Evolutionary conservation across 129 eudicot species (phyloP).

Genomic region (Flaveria trinervia): DNA sequence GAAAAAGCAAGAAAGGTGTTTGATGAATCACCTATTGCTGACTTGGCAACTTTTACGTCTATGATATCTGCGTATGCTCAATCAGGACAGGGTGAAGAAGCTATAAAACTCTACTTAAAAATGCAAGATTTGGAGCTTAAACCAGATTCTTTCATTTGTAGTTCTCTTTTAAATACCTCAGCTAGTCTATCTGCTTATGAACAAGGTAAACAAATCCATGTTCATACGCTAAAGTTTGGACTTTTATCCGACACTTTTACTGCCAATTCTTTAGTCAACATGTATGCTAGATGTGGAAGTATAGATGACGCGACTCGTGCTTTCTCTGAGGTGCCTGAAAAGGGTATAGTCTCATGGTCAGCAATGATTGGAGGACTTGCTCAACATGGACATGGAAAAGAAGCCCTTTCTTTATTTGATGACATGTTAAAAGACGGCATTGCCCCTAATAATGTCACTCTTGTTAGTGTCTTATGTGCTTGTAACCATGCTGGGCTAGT

Average conservation of each 20-base stretch:
- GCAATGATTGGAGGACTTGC: constrained; percentile 94
- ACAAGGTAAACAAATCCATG: constrained; percentile 90
- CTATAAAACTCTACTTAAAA: constrained; percentile 60
- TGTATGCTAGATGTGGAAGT: constrained; percentile 94
- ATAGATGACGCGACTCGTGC: constrained; percentile 66
- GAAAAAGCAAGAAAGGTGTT: constrained; percentile 56
- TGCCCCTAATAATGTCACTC: constrained; percentile 76
- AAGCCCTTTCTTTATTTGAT: constrained; percentile 64
- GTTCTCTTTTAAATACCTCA: constrained; percentile 82
- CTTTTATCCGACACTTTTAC: constrained; percentile 58
- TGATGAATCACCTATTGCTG: constrained; percentile 49
- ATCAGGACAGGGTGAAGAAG: constrained; percentile 86
- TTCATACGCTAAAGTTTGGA: constrained; percentile 66
- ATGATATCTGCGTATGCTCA: constrained; percentile 72
- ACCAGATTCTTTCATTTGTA: constrained; percentile 71
- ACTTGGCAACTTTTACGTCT: constrained; percentile 87
- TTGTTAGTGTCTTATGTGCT: constrained; percentile 72
- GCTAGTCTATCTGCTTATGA: constrained; percentile 80
- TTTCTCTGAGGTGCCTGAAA: constrained; percentile 59
- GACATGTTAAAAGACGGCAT: constrained; percentile 67
- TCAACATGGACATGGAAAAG: constrained; percentile 79
- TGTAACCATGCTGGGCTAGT: constrained; percentile 91
- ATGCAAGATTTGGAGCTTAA: constrained; percentile 56
- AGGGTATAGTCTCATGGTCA: constrained; percentile 76
- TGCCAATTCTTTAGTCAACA: constrained; percentile 80